Percentiles rank a stretch among this genome's conserved stretches.
Evolutionary conservation across 805 yeast genomes (phyloP).

Genomic region (Cyberlindnera bimundalis): DNA sequence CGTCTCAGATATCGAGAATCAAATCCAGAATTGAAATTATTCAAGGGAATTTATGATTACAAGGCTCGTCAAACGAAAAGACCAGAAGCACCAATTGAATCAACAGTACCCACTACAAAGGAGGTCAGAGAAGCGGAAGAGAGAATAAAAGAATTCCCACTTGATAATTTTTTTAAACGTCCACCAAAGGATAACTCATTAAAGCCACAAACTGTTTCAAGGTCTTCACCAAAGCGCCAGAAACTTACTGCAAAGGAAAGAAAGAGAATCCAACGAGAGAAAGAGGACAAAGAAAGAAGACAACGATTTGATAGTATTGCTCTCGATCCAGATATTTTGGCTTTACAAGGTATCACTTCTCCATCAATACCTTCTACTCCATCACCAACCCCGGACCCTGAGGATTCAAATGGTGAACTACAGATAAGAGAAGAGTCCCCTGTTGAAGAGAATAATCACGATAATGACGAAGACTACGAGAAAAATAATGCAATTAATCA

Average conservation of each 20-base stretch:
- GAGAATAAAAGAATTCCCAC: background rate
- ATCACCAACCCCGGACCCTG: background rate
- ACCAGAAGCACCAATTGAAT: background rate
- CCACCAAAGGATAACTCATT: background rate
- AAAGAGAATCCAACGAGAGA: conserved; percentile 1
- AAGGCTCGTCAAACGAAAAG: conserved; percentile 1
- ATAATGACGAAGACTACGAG: background rate
- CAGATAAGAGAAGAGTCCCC: background rate
- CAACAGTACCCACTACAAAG: conserved; percentile 5
- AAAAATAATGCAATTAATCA: background rate
- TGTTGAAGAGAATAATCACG: background rate
- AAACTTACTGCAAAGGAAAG: conserved; percentile 1
- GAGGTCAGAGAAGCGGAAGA: conserved; percentile 5
- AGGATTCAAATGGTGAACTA: background rate
- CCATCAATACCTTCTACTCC: background rate
- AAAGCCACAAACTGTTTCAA: background rate
- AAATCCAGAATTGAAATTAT: conserved; percentile 10
- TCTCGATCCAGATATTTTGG: conserved; percentile 2
- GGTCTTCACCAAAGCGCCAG: conserved; percentile 3
- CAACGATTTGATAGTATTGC: conserved; percentile 1
- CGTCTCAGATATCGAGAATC: conserved; percentile 8
- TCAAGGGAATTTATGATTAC: conserved; percentile 9
- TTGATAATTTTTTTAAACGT: conserved; percentile 4
- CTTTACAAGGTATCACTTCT: background rate
- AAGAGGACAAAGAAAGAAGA: conserved; percentile 1